Evolutionary conservation across 164 flowering plant species (phyloP), one percentile per base, ranked within the genome.

Genomic region (Malania oleifera): DNA sequence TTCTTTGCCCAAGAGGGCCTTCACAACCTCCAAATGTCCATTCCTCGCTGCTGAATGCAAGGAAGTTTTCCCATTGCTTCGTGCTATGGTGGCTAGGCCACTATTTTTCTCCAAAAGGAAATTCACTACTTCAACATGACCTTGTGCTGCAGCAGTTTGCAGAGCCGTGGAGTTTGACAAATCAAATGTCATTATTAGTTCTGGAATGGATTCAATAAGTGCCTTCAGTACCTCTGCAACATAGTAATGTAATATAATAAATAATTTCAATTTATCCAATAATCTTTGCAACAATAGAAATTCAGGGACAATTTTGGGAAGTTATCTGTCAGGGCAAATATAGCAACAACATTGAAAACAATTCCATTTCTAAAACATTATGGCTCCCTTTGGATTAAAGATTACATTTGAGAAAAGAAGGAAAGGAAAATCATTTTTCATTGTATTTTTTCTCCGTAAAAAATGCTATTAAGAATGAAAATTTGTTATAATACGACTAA

Each of bases 31-130:
- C 52, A 73, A 28, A 56, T 78, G 75, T 34, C 75, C 82, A 22
- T 78, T 70, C 27, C 83, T 61, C 23, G 80, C 80, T 1, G 78
- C 72, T 12, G 77, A 76, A 67, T 79, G 81, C 61, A 79, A 43
- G 27, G 79, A 73, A 9, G 76, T 79, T 66, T 79, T 79, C 25
- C 75, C 67, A 31, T 79, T 79, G 61, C 68, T 76, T 63, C 31
- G 68, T 2, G 74, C 70, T 31, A 79, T 71, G 37, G 68, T 17
- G n/a, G 63, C 73, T 52, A 79, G 40, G 55, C 60, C 65, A 50
- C 66, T 58, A 6, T 45, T 56, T 19, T 43, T 40, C 25, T 76
- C 82, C 68, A 79, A 55, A 5, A 79, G 75, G 39, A 66, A 74
- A 46, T 55, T 64, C 13, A 79, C 82, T 5, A 69, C 75, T 10